A percentile compares a stretch with the other conserved stretches of the same genome.
Conservation (phyloP, 2,329 filamentous ascomycete species). For the Penicillium sp. region DNA sequence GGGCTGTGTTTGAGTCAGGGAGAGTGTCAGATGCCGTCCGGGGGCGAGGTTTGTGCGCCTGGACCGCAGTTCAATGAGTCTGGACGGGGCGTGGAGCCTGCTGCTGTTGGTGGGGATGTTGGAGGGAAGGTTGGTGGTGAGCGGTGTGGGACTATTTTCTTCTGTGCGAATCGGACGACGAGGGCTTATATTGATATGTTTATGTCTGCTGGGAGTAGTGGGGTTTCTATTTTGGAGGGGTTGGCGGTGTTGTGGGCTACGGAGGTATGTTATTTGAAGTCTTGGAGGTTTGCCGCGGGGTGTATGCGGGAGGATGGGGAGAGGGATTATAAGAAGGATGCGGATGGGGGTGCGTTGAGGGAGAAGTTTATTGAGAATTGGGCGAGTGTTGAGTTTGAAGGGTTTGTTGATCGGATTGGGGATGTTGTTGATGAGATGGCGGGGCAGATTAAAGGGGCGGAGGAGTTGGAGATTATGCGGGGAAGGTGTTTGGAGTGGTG, state of each 20-base stretch:
- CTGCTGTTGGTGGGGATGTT: background rate
- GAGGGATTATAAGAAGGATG: conserved; percentile 44
- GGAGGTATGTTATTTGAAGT: conserved; percentile 63
- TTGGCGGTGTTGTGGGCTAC: conserved; percentile 76
- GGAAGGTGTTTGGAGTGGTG: conserved; percentile 52
- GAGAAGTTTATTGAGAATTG: conserved; percentile 68
- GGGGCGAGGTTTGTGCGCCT: conserved; percentile 14
- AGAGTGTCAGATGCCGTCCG: conserved; percentile 24
- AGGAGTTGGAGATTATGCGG: conserved; percentile 40
- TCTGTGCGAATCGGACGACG: conserved; percentile 48
- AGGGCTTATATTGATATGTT: conserved; percentile 60
- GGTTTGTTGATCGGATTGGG: conserved; percentile 59
- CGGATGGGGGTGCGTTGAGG: conserved; percentile 64
- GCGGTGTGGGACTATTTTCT: conserved; percentile 23
- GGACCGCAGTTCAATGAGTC: background rate
- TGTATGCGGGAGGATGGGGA: conserved; percentile 33
- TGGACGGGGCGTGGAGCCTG: background rate
- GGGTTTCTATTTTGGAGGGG: conserved; percentile 61
- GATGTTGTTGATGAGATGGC: conserved; percentile 58
- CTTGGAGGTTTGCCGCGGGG: conserved; percentile 52
- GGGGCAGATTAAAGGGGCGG: conserved; percentile 38
- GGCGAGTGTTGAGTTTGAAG: conserved; percentile 61
- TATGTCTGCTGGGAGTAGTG: conserved; percentile 55
- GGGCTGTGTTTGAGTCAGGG: conserved; percentile 20
- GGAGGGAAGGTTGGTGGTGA: conserved; percentile 1